A percentile compares a stretch with the other conserved stretches of the same genome.
These are phyloP conservation scores for Termitomyces bulborhizus DNA, from an alignment of 768 basidiomycete species.

Conservation along the genomic window DNA sequence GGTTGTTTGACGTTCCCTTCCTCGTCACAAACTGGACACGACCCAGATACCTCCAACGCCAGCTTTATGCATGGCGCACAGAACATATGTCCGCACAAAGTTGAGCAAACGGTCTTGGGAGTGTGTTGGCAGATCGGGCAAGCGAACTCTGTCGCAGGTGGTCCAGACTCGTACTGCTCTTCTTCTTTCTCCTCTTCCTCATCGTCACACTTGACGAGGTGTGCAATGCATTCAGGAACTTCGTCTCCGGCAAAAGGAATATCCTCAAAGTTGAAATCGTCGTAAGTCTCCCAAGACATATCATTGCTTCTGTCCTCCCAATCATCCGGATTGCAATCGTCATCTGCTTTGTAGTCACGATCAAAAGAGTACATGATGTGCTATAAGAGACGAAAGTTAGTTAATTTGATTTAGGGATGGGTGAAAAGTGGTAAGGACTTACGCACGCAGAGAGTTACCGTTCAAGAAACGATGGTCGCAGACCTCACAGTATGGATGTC, in stretches of 20 bases:
- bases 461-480: conserved; percentile 4
- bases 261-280: conserved; percentile 4
- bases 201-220: neutral
- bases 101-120: conserved; percentile 1
- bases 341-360: neutral
- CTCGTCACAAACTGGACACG: conserved; percentile 11
- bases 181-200: neutral
- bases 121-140: conserved; percentile 8
- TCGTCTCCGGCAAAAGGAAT: neutral
- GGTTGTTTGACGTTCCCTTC: conserved; percentile 3
- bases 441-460: conserved; percentile 4
- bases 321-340: neutral
- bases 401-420: neutral
- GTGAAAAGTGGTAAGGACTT: neutral
- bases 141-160: neutral
- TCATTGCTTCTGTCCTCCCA: neutral
- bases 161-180: conserved; percentile 3
- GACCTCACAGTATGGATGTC: neutral
- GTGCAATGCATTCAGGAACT: conserved; percentile 1
- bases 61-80: conserved; percentile 8
- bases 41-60: conserved; percentile 5
- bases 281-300: neutral
- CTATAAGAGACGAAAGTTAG: neutral
- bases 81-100: conserved; percentile 9
- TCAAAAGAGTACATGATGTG: neutral